Conservation (phyloP, 1,139 yeast species). For the Saccharomyces hybrid region DNA sequence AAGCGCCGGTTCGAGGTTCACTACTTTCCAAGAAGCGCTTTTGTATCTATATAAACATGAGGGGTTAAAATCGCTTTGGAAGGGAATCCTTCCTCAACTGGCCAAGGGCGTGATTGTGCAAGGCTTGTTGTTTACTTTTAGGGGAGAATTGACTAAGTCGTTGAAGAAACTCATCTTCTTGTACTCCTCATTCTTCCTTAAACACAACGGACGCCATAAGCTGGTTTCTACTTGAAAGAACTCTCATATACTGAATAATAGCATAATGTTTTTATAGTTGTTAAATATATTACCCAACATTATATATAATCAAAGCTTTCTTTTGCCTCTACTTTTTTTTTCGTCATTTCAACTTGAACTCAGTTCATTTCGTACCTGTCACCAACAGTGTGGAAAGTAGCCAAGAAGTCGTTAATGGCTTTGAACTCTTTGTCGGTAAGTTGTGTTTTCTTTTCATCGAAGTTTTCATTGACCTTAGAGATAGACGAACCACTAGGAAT, state of each 20-base stretch:
- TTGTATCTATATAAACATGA: constrained; percentile 43
- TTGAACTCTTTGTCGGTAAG: constrained; percentile 49
- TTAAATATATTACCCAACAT: neutral
- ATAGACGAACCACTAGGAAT: constrained; percentile 68
- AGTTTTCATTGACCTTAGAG: constrained; percentile 53
- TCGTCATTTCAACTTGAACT: neutral
- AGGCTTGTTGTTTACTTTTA: constrained; percentile 76
- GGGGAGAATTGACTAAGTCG: constrained; percentile 51
- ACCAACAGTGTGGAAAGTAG: constrained; percentile 40
- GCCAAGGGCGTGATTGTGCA: constrained; percentile 79
- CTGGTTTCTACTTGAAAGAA: neutral
- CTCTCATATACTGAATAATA: neutral
- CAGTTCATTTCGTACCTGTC: constrained; percentile 38
- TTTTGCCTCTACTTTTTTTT: neutral
- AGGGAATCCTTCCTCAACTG: constrained; percentile 76
- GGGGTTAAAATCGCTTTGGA: constrained; percentile 54
- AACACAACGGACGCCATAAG: neutral
- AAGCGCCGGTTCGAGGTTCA: constrained; percentile 39
- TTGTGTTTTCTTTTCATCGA: constrained; percentile 34
- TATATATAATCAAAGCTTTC: neutral
- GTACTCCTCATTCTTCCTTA: constrained; percentile 3
- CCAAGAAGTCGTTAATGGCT: constrained; percentile 41
- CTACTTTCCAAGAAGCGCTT: constrained; percentile 49
- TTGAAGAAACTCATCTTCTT: constrained; percentile 11
- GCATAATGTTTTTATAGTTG: neutral